phyloP scores from a whole-genome alignment of 371 early-diverging fungal species.

The Actinomucor elegans region DNA sequence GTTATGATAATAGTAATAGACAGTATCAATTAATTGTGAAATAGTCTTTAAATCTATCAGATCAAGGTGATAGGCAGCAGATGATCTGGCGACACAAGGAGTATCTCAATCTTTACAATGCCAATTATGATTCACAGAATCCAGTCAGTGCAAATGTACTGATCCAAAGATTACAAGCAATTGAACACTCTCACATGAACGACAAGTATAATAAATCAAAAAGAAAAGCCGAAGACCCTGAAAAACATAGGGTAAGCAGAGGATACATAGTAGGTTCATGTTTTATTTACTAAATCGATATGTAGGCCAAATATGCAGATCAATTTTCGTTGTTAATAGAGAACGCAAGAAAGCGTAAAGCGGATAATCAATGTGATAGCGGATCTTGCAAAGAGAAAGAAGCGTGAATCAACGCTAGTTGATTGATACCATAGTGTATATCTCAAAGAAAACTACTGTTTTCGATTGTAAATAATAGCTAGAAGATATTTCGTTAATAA shows the following conservation, averaged over 20 bases:
- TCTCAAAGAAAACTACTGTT: no score
- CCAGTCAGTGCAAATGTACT: slow-evolving; percentile 16
- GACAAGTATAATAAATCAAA: slow-evolving; percentile 8
- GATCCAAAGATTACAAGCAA: slow-evolving; percentile 8
- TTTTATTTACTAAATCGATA: neutral
- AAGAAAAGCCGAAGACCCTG: slow-evolving; percentile 7
- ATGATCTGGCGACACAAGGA: slow-evolving; percentile 28
- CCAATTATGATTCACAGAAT: slow-evolving; percentile 19
- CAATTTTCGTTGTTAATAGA: slow-evolving; percentile 15
- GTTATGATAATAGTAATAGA: no score
- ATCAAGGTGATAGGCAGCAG: slow-evolving; percentile 17
- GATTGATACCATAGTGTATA: no score
- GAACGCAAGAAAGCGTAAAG: no score
- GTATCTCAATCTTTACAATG: slow-evolving; percentile 21
- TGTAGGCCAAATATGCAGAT: slow-evolving; percentile 16
- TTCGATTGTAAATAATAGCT: no score
- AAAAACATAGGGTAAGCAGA: slow-evolving; percentile 14
- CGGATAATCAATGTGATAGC: no score
- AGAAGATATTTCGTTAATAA: no score
- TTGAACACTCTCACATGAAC: neutral
- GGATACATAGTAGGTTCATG: neutral
- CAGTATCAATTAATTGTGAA: neutral
- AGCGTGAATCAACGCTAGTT: no score
- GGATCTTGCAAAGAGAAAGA: no score
- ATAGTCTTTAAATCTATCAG: slow-evolving; percentile 9